phyloP scores from a whole-genome alignment of 805 yeast genomes.

The Schizosaccharomyces cryophilus region DNA sequence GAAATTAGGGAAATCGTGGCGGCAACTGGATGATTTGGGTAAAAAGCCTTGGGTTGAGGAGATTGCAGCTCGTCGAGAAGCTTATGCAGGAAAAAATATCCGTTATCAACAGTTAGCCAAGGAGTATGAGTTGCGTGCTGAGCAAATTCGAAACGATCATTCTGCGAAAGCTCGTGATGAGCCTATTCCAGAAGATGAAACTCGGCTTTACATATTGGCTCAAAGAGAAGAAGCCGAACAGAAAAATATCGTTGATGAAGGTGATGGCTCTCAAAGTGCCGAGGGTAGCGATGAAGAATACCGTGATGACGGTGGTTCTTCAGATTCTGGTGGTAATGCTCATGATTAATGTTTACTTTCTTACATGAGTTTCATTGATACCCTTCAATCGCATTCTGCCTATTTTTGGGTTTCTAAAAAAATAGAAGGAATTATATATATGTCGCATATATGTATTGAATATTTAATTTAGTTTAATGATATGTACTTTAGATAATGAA shows the following conservation, averaged over 20 bases:
- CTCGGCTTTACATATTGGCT: not conserved
- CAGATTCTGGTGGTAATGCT: not conserved
- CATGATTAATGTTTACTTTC: too few species aligned
- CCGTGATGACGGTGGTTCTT: not conserved
- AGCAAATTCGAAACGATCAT: not conserved
- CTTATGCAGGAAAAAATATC: conserved; percentile 14
- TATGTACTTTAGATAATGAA: too few species aligned
- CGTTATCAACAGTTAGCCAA: conserved; percentile 11
- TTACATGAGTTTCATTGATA: too few species aligned
- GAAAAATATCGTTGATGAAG: not conserved
- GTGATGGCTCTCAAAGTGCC: not conserved
- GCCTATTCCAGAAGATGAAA: not conserved
- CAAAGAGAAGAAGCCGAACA: conserved; percentile 1
- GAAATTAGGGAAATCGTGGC: conserved; percentile 19
- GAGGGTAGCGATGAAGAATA: not conserved
- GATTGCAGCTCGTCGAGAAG: conserved; percentile 15
- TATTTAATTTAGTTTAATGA: too few species aligned
- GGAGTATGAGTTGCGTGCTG: conserved; percentile 1
- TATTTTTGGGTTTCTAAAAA: too few species aligned
- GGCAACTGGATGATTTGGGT: conserved; percentile 16
- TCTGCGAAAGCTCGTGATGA: not conserved
- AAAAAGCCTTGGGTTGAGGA: conserved; percentile 16
- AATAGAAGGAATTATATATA: too few species aligned
- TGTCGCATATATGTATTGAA: too few species aligned
- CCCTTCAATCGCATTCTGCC: too few species aligned